Percentiles rank a stretch among this genome's conserved stretches.
phyloP scores from a whole-genome alignment of 164 flowering plant genomes.

The Vitis rupestris region DNA sequence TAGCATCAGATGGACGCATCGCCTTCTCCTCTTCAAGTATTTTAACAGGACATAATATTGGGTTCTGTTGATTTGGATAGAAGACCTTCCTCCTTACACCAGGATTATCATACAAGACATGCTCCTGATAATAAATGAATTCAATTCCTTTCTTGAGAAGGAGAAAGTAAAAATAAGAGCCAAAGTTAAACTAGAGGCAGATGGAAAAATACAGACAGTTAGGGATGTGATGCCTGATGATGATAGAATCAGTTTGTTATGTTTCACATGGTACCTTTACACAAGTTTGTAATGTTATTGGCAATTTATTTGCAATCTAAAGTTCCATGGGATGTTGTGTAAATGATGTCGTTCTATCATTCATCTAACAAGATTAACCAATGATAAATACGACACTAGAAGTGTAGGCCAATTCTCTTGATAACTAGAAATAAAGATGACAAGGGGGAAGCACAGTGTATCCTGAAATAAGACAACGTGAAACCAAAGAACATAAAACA shows the following conservation, averaged over 20 bases:
- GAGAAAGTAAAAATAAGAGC: not conserved
- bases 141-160: not conserved
- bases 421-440: no score
- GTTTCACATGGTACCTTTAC: no score
- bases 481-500: not conserved
- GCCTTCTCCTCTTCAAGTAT: constrained; percentile 60
- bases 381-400: no score
- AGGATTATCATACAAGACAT: constrained; percentile 56
- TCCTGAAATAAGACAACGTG: not conserved
- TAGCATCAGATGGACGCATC: constrained; percentile 55
- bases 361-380: no score
- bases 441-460: no score
- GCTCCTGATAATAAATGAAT: constrained; percentile 36
- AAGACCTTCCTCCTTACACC: constrained; percentile 51
- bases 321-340: no score
- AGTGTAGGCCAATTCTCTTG: no score
- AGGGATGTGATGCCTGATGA: no score
- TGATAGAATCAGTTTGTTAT: not conserved
- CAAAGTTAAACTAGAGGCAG: not conserved
- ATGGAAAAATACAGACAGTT: not conserved
- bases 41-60: constrained; percentile 54
- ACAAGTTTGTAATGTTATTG: no score
- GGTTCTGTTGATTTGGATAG: constrained; percentile 50
- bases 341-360: no score
- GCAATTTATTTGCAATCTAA: no score